Evolutionary conservation across 805 yeast species (phyloP).

Genomic region (Cyberlindnera mississippiensis): DNA sequence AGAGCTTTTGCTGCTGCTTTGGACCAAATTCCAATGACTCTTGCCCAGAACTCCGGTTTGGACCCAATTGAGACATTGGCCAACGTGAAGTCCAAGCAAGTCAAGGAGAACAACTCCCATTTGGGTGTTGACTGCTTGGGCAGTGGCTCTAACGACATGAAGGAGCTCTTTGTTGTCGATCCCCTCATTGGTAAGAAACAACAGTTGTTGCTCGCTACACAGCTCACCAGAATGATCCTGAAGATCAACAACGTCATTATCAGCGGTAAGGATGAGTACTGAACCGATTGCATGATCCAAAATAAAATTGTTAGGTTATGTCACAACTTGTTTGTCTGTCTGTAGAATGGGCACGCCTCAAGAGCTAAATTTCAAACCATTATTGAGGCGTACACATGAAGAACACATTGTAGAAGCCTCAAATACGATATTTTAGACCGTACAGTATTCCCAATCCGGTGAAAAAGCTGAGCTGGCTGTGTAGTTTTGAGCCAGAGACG

Average conservation of each 20-base stretch:
- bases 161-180: constrained; percentile 88
- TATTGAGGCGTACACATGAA: too few relatives aligned
- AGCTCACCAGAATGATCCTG: constrained; percentile 94
- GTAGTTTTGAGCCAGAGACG: too few relatives aligned
- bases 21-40: constrained; percentile 87
- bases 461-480: too few relatives aligned
- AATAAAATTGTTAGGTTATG: too few relatives aligned
- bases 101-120: constrained; percentile 61
- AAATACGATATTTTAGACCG: too few relatives aligned
- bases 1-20: constrained; percentile 90
- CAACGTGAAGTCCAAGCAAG: constrained; percentile 77
- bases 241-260: constrained; percentile 96
- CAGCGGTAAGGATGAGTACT: constrained; percentile 77
- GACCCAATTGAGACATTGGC: constrained; percentile 91
- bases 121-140: constrained; percentile 95
- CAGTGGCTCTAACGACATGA: constrained; percentile 86
- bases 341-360: too few relatives aligned
- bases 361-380: too few relatives aligned
- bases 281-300: background rate
- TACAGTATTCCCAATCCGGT: too few relatives aligned
- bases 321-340: too few relatives aligned
- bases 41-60: constrained; percentile 96
- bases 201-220: constrained; percentile 93
- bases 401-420: too few relatives aligned
- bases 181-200: constrained; percentile 97